phyloP scores from a whole-genome alignment of 306 rosid genomes.

The Parietaria judaica region DNA sequence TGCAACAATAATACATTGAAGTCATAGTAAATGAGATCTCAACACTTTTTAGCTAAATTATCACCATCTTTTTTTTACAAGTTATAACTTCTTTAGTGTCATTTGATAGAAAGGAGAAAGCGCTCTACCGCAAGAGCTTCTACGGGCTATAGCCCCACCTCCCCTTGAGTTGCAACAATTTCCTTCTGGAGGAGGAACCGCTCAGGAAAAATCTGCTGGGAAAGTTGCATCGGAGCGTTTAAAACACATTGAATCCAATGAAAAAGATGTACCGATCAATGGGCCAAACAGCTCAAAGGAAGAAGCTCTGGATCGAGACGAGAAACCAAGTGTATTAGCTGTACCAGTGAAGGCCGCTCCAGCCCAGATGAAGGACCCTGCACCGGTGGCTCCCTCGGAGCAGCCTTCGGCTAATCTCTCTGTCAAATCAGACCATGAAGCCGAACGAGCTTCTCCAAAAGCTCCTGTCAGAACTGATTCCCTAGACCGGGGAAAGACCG shows the following conservation, averaged over 20 bases:
- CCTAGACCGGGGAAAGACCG: constrained; percentile 73
- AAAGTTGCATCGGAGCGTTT: constrained; percentile 43
- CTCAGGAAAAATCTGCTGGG: constrained; percentile 53
- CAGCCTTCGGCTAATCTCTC: constrained; percentile 38
- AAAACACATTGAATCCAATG: constrained; percentile 40
- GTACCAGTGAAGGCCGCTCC: constrained; percentile 41
- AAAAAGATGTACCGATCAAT: constrained; percentile 49
- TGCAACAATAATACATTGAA: too few relatives aligned
- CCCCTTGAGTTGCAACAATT: constrained; percentile 63
- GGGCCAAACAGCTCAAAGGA: constrained; percentile 43
- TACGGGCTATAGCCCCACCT: constrained; percentile 78
- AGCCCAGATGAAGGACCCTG: constrained; percentile 45
- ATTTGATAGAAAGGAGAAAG: constrained; percentile 83
- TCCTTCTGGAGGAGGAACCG: constrained; percentile 49
- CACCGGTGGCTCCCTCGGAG: constrained; percentile 41
- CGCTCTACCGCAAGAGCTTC: constrained; percentile 88
- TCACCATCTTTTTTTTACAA: too few relatives aligned
- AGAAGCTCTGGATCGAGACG: constrained; percentile 56
- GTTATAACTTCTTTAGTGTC: constrained; percentile 14
- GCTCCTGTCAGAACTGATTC: constrained; percentile 47
- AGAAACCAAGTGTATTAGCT: constrained; percentile 38
- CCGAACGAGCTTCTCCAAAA: constrained; percentile 41
- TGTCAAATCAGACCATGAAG: constrained; percentile 56
- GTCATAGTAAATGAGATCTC: too few relatives aligned
- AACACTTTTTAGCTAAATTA: too few relatives aligned